Evolutionary conservation across 129 eudicot genomes (phyloP).

Genomic region (Deinandra increscens): DNA sequence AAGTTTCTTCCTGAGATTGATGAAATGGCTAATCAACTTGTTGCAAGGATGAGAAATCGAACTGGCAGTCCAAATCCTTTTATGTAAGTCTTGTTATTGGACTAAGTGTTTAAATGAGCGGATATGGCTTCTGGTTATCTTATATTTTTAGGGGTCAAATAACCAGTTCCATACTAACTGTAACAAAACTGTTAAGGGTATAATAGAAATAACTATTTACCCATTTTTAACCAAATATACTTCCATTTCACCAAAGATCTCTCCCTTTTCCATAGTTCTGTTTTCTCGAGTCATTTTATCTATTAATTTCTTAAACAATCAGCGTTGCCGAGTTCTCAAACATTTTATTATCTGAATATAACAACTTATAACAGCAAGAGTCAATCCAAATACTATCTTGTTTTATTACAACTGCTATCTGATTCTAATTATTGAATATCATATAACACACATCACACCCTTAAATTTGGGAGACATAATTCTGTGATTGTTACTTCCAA

Average conservation of each 20-base stretch:
- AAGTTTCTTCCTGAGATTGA: constrained; percentile 96
- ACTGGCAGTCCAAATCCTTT: constrained; percentile 82
- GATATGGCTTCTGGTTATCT: neutral
- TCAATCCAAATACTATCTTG: neutral
- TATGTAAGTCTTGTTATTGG: constrained; percentile 47
- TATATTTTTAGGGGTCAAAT: neutral
- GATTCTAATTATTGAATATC: neutral
- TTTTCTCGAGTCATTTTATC: neutral
- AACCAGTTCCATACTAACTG: neutral
- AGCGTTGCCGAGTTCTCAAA: neutral
- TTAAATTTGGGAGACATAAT: neutral
- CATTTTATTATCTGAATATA: neutral
- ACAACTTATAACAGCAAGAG: neutral
- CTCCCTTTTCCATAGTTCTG: neutral
- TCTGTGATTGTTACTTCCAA: constrained; percentile 11
- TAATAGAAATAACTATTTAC: neutral
- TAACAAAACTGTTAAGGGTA: neutral
- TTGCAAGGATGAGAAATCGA: constrained; percentile 95
- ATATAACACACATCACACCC: neutral
- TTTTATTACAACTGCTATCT: neutral
- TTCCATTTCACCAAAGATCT: neutral
- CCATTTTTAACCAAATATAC: neutral
- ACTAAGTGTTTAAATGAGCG: neutral
- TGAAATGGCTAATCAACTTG: constrained; percentile 83
- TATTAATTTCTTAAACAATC: neutral